Evolutionary conservation across 768 basidiomycete species (phyloP), one percentile per base, ranked within the genome.

Genomic region (Hebeloma cylindrosporum): DNA sequence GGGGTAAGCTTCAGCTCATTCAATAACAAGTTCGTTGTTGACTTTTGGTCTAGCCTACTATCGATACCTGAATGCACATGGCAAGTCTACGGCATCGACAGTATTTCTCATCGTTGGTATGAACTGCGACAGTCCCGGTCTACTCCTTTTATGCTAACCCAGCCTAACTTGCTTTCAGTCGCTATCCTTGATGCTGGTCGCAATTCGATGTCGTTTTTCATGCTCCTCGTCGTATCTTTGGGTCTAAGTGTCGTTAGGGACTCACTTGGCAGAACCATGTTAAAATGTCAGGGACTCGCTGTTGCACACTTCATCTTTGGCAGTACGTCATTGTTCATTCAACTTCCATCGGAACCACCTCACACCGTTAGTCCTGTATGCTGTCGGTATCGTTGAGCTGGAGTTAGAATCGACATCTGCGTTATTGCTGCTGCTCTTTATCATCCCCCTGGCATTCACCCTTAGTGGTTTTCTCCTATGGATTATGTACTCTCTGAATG

Each of bases 391-490:
- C 29, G 95, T 96, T 31, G 84, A 93, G 62, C 78, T 99, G 20
- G 82, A 92, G 54, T 74, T 98, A 25, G 93, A 98, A 63, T 88
- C 87, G 16, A 92, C 93, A 0, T 91, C 92, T 6, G 86, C 88
- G 0, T 70, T 95, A 42, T 63, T 91, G 38, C 76, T 96, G 20
- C 71, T 99, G 49, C 61, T 96, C 54, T 93, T 98, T 61, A 88
- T 98, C 50, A 83, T 97, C 48, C 96, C 96, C 4, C 74, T 99
- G 37, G 90, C 95, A 1, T 87, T 98, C 67, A 93, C 93, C 1
- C 74, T 99, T n/a, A 95, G 93, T 45, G 85, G 85, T 1, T 99
- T 97, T 74, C 76, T 99, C 18, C 75, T 95, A 52, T 98, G 95
- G 95, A 97, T 95, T 40, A 80, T 95, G 70, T 86, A 93, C 62